A percentile compares a stretch with the other conserved stretches of the same genome.
phyloP scores from a whole-genome alignment of 352 stramenopile genomes.

The Globisporangium carolinianum region DNA sequence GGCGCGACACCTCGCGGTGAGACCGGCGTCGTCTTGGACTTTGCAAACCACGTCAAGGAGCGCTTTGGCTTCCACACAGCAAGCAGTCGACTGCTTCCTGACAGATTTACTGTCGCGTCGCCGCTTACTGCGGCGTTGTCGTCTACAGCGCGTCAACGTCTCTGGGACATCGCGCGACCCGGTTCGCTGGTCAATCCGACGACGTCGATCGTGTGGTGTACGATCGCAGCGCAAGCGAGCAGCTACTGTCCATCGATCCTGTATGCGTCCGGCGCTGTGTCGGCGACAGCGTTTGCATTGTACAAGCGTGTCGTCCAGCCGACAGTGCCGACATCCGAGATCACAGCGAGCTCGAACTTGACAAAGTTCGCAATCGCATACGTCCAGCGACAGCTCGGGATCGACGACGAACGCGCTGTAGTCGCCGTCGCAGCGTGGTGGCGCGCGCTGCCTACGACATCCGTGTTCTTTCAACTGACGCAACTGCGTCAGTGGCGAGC shows the following conservation, averaged over 20 bases:
- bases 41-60: slow-evolving; percentile 19
- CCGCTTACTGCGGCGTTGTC: slow-evolving; percentile 8
- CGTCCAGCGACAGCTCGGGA: slow-evolving; percentile 21
- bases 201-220: slow-evolving; percentile 41
- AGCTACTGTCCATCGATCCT: slow-evolving; percentile 23
- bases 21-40: slow-evolving; percentile 14
- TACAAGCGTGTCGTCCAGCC: slow-evolving; percentile 32
- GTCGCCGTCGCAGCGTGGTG: slow-evolving; percentile 34
- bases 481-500: slow-evolving; percentile 32
- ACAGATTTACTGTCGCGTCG: slow-evolving; percentile 11
- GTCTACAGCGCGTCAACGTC: slow-evolving; percentile 18
- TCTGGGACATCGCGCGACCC: slow-evolving; percentile 31
- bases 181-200: slow-evolving; percentile 44
- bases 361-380: slow-evolving; percentile 31
- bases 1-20: slow-evolving; percentile 35
- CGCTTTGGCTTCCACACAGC: slow-evolving; percentile 18
- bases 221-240: slow-evolving; percentile 14
- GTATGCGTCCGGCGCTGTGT: slow-evolving; percentile 29
- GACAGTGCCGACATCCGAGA: slow-evolving; percentile 12
- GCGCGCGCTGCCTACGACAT: slow-evolving; percentile 22
- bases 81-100: slow-evolving; percentile 1
- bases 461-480: slow-evolving; percentile 39
- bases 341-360: slow-evolving; percentile 30
- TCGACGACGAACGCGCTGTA: slow-evolving; percentile 20
- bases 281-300: slow-evolving; percentile 11